Percentiles rank a stretch among this genome's conserved stretches.
phyloP scores from a whole-genome alignment of 31 red algal genomes.

The Bonnemaisonia californica region DNA sequence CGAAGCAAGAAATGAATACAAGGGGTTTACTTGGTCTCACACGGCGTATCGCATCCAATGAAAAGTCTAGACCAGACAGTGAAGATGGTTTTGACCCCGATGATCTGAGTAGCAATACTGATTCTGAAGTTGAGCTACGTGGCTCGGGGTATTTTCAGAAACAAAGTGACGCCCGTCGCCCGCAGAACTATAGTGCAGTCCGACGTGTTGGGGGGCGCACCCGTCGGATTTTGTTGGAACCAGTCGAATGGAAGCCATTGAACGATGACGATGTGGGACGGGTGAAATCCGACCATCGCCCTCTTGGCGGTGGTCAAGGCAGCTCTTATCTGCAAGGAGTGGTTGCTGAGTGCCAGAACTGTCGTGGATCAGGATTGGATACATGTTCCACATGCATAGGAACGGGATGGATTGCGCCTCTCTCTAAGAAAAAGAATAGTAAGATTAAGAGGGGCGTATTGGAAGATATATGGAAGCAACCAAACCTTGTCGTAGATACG shows the following conservation, averaged over 20 bases:
- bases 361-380: constrained; percentile 7
- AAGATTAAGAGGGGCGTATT: background rate
- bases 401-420: constrained; percentile 8
- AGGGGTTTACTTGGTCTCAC: background rate
- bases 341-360: background rate
- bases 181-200: background rate
- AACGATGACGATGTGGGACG: background rate
- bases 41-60: background rate
- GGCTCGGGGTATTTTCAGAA: background rate
- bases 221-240: background rate
- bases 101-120: no score
- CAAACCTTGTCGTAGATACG: constrained; percentile 22
- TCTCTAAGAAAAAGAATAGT: background rate
- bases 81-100: no score
- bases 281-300: constrained; percentile 5
- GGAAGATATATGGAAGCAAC: constrained; percentile 20
- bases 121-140: background rate
- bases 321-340: background rate
- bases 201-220: background rate
- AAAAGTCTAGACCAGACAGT: background rate
- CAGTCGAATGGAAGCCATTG: constrained; percentile 6
- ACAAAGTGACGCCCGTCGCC: background rate
- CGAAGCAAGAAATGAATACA: no score
- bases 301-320: background rate
- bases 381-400: constrained; percentile 10